Evolutionary conservation across 768 basidiomycete species (phyloP), one percentile per base, ranked within the genome.

Genomic region (Xerocomellus intermedius): DNA sequence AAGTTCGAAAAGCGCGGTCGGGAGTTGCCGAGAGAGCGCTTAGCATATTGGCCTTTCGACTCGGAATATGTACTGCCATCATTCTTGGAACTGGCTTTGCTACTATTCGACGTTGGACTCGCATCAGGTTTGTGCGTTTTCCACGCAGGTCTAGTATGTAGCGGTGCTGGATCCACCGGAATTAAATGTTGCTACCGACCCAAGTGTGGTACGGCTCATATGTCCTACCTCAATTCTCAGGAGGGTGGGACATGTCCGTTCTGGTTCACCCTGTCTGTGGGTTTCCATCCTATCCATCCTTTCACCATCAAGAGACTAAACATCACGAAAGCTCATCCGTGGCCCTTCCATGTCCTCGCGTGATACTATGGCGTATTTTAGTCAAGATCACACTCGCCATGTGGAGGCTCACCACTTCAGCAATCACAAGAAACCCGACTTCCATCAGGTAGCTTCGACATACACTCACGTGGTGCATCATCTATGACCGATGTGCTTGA

Each of bases 331-430:
- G 37, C 17, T 56, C 66, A 8, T 28, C 61, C 26, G 72, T 44
- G 69, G 69, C 7, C n/a, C n/a, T 74, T 75, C 51, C 76, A 76
- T 45, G 43, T 60, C 21, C 66, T 73, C 44, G 61, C 72, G 65
- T 3, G n/a, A 8, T 28, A 12, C 28, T 3, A 12, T 5, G 10
- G 32, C 28, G 32, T 14, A 24, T 33, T 45, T 19, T 36, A 74
- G 72, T 19, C 59, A 67, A 8, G 69, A 75, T 49, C 66, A 41
- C 28, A 66, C 62, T 13, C 69, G 75, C 16, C 66, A 74, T 44
- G 69, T 79, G 8, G 71, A 75, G 54, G 75, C 74, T n/a, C 76
- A 79, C 58, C 76, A 76, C 57, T 76, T 73, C 56, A 79, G 78
- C 63, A 74, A 69, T 4, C 77, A 76, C 57, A 69, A 72, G 21